Evolutionary conservation across 257 asterid species (phyloP).

Genomic region (Galeopsis tetrahit): DNA sequence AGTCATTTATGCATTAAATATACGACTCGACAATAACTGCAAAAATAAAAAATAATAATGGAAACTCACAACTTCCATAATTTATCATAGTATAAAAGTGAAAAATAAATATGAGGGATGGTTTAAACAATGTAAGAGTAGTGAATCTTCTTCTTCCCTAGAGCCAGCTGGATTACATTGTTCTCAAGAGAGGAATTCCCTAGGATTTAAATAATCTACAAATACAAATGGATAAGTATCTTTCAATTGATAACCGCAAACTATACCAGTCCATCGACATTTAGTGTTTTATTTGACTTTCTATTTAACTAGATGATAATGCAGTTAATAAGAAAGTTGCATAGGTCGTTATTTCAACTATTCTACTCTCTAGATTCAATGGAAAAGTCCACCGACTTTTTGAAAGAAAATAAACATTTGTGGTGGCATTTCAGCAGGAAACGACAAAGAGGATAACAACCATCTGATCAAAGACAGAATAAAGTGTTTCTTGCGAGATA

Average conservation of each 20-base stretch:
- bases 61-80: not conserved
- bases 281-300: not conserved
- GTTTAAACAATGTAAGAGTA: not conserved
- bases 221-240: not conserved
- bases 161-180: slow-evolving; percentile 18
- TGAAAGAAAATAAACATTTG: slow-evolving; percentile 1
- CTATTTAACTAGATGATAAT: not conserved
- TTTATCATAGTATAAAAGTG: not conserved
- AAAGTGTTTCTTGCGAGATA: not conserved
- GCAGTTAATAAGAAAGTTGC: not conserved
- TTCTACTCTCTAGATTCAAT: slow-evolving; percentile 17
- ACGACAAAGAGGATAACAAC: not conserved
- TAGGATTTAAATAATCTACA: not conserved
- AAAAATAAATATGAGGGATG: slow-evolving; percentile 8
- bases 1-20: slow-evolving; percentile 13
- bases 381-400: not conserved
- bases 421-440: slow-evolving; percentile 5
- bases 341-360: not conserved
- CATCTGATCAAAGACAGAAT: not conserved
- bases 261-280: slow-evolving; percentile 11
- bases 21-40: slow-evolving; percentile 12
- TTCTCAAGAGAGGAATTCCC: slow-evolving; percentile 20
- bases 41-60: not conserved
- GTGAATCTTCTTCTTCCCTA: not conserved
- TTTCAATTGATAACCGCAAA: not conserved